Conservation (phyloP, 2,329 filamentous ascomycete genomes). For the Fusarium bactridioides region DNA sequence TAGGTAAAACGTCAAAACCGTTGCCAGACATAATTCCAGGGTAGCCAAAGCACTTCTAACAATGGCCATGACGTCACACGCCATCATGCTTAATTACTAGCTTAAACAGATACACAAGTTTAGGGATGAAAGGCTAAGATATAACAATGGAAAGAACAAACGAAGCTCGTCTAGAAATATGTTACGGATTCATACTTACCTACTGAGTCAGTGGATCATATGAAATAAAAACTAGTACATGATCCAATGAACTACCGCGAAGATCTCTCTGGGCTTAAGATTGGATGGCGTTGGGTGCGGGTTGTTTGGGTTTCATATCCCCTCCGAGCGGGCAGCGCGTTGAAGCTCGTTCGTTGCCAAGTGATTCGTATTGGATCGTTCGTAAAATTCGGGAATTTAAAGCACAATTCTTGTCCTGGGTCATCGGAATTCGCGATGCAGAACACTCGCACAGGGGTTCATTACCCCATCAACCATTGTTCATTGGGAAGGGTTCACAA, state of each 20-base stretch:
- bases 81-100: constrained; percentile 20
- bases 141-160: background rate
- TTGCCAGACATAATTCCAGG: background rate
- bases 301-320: constrained; percentile 26
- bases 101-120: background rate
- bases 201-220: background rate
- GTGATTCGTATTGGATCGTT: background rate
- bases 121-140: background rate
- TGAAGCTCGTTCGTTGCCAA: background rate
- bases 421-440: background rate
- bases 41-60: background rate
- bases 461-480: constrained; percentile 1
- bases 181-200: background rate
- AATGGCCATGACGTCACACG: constrained; percentile 1
- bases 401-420: background rate
- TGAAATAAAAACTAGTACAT: background rate
- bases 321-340: background rate
- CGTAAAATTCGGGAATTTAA: background rate
- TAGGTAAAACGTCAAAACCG: background rate
- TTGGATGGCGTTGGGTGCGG: constrained; percentile 30
- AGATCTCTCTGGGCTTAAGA: constrained; percentile 25
- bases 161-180: background rate
- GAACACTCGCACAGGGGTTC: background rate
- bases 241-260: constrained; percentile 10
- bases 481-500: constrained; percentile 13